Percentiles rank a stretch among this genome's conserved stretches.
phyloP scores from a whole-genome alignment of 2,329 filamentous ascomycete genomes.

The Neospermospora avenae region DNA sequence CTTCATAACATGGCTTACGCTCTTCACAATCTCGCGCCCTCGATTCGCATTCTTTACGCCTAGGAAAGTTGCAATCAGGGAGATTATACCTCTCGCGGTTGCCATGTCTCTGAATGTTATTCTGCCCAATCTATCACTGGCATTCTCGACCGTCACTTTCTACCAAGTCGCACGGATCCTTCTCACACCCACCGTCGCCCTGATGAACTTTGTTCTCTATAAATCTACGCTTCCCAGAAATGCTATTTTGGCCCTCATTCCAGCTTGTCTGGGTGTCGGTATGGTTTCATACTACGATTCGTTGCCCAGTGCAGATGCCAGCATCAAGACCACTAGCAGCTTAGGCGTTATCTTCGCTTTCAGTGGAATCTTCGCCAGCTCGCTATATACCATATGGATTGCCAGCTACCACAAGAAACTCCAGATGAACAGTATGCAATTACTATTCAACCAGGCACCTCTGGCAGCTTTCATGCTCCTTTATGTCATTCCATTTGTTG shows the following conservation, averaged over 20 bases:
- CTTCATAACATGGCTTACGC: slow-evolving; percentile 59
- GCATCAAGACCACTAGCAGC: slow-evolving; percentile 52
- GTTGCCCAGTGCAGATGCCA: slow-evolving; percentile 45
- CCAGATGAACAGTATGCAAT: slow-evolving; percentile 65
- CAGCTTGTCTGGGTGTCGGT: slow-evolving; percentile 61
- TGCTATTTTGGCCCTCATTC: slow-evolving; percentile 51
- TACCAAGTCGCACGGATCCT: slow-evolving; percentile 68
- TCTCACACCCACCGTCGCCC: slow-evolving; percentile 61
- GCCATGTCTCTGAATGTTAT: slow-evolving; percentile 69
- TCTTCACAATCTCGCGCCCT: slow-evolving; percentile 59
- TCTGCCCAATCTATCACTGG: slow-evolving; percentile 64
- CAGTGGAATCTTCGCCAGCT: slow-evolving; percentile 60
- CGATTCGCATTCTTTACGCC: slow-evolving; percentile 56
- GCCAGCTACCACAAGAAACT: slow-evolving; percentile 62
- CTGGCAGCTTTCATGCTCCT: slow-evolving; percentile 60
- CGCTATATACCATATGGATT: slow-evolving; percentile 68
- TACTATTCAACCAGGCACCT: slow-evolving; percentile 66
- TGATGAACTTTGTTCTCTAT: slow-evolving; percentile 63
- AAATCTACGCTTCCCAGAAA: slow-evolving; percentile 50
- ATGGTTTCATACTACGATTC: slow-evolving; percentile 68
- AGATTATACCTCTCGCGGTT: slow-evolving; percentile 61
- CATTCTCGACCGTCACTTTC: slow-evolving; percentile 65
- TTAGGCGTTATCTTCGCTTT: slow-evolving; percentile 65
- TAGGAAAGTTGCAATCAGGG: slow-evolving; percentile 50
- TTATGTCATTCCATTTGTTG: slow-evolving; percentile 63